These are phyloP conservation scores for Acacia concinna DNA, from an alignment of 331 rosid species.

Conservation along the genomic window DNA sequence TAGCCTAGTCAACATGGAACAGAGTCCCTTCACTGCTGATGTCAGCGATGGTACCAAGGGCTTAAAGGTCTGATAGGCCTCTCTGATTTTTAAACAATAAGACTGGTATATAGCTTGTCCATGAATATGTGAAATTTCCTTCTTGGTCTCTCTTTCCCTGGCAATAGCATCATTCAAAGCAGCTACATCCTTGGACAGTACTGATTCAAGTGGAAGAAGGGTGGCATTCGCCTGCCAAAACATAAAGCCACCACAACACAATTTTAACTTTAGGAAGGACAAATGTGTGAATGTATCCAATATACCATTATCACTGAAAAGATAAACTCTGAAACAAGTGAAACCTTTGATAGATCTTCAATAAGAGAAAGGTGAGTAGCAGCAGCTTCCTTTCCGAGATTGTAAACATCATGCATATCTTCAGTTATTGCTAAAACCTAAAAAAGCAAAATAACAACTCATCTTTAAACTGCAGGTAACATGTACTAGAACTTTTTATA, in stretches of 20 bases:
- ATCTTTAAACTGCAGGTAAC: background rate
- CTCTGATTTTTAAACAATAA: slow-evolving; percentile 73
- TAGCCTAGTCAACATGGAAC: slow-evolving; percentile 80
- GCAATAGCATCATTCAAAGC: slow-evolving; percentile 83
- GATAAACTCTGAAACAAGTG: slow-evolving; percentile 26
- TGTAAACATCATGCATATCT: slow-evolving; percentile 88
- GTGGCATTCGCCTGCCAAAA: slow-evolving; percentile 70
- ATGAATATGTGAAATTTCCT: slow-evolving; percentile 85
- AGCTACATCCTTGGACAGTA: slow-evolving; percentile 88
- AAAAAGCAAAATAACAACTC: slow-evolving; percentile 8
- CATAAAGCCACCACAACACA: slow-evolving; percentile 36
- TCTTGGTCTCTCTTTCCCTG: slow-evolving; percentile 72
- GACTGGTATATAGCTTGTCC: slow-evolving; percentile 98
- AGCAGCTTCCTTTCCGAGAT: slow-evolving; percentile 91
- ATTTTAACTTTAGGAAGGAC: slow-evolving; percentile 28
- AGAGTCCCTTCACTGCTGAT: slow-evolving; percentile 79
- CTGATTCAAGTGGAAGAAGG: slow-evolving; percentile 90
- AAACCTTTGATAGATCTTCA: slow-evolving; percentile 85
- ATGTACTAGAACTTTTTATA: background rate
- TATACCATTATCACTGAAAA: slow-evolving; percentile 1
- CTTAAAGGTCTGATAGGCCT: slow-evolving; percentile 71
- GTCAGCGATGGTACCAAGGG: slow-evolving; percentile 82
- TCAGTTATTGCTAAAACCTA: slow-evolving; percentile 94
- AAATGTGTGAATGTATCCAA: slow-evolving; percentile 18
- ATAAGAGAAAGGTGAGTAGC: slow-evolving; percentile 71